A percentile compares a stretch with the other conserved stretches of the same genome.
Evolutionary conservation across 495 filamentous ascomycete genomes (phyloP).

Genomic region (Aspergillus campestris): DNA sequence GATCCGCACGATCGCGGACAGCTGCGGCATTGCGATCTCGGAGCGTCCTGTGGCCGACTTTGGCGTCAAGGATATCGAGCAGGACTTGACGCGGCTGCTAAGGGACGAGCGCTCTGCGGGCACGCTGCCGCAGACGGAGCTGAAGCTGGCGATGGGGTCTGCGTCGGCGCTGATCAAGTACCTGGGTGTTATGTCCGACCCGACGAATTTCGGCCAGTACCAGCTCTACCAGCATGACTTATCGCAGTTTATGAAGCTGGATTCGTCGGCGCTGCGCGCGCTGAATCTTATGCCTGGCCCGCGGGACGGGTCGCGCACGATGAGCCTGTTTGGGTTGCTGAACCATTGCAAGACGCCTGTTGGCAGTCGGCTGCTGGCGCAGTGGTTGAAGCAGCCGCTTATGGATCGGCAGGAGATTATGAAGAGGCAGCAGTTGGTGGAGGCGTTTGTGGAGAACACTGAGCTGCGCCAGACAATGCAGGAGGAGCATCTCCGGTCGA

Average conservation of each 20-base stretch:
- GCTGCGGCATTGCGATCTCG: constrained; percentile 79
- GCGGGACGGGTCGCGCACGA: constrained; percentile 90
- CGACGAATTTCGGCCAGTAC: constrained; percentile 93
- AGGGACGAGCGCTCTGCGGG: constrained; percentile 74
- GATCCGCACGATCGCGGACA: constrained; percentile 79
- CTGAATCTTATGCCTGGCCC: constrained; percentile 96
- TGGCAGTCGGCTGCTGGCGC: constrained; percentile 80
- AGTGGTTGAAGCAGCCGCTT: constrained; percentile 97
- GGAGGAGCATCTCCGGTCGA: constrained; percentile 88
- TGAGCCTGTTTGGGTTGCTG: constrained; percentile 88
- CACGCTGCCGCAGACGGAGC: constrained; percentile 79
- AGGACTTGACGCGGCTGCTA: constrained; percentile 79
- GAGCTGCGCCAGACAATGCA: constrained; percentile 96
- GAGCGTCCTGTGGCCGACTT: constrained; percentile 73
- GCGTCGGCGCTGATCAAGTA: constrained; percentile 94
- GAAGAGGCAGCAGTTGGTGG: constrained; percentile 86
- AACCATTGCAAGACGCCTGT: constrained; percentile 98
- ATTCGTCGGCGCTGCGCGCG: constrained; percentile 87
- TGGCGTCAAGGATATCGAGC: constrained; percentile 87
- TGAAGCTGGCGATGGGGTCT: constrained; percentile 95
- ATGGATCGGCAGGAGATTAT: constrained; percentile 90
- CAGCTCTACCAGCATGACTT: constrained; percentile 96
- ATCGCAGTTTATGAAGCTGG: constrained; percentile 97
- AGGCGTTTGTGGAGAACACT: constrained; percentile 89
- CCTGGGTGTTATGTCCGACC: constrained; percentile 79